Percentiles rank a stretch among this genome's conserved stretches.
These are phyloP conservation scores for Globisporangium irregulare DNA, from an alignment of 352 stramenopile species.

Conservation along the genomic window DNA sequence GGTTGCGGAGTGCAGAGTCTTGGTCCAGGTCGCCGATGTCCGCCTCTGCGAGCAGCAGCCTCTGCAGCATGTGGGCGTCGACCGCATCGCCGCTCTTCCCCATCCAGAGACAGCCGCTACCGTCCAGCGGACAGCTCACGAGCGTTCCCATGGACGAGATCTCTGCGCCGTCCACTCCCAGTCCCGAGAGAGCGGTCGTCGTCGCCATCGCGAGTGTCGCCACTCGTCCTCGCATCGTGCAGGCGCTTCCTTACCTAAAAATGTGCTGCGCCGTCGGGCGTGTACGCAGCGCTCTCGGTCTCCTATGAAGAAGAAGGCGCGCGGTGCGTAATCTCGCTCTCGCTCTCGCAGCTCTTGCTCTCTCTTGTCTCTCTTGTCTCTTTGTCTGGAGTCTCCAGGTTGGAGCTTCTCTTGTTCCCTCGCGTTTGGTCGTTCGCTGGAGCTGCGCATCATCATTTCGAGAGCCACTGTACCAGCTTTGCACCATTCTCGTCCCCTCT, in stretches of 20 bases:
- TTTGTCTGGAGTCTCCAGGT: background rate
- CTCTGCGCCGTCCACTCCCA: slow-evolving; percentile 2
- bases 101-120: slow-evolving; percentile 48
- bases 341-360: too few relatives aligned
- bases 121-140: slow-evolving; percentile 29
- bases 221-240: background rate
- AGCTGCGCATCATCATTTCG: background rate
- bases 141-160: slow-evolving; percentile 41
- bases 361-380: background rate
- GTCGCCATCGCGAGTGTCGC: background rate
- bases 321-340: background rate
- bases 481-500: background rate
- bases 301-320: background rate
- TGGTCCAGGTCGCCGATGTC: slow-evolving; percentile 13
- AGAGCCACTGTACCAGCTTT: slow-evolving; percentile 1
- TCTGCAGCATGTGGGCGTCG: slow-evolving; percentile 29
- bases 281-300: background rate
- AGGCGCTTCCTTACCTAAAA: background rate
- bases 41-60: slow-evolving; percentile 43
- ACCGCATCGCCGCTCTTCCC: slow-evolving; percentile 42
- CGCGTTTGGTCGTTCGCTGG: background rate
- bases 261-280: background rate
- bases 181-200: slow-evolving; percentile 7
- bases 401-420: background rate
- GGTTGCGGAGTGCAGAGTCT: slow-evolving; percentile 35